Base-by-base conservation (phyloP, 2,329 filamentous ascomycete species). In the Colletotrichum limetticola region DNA sequence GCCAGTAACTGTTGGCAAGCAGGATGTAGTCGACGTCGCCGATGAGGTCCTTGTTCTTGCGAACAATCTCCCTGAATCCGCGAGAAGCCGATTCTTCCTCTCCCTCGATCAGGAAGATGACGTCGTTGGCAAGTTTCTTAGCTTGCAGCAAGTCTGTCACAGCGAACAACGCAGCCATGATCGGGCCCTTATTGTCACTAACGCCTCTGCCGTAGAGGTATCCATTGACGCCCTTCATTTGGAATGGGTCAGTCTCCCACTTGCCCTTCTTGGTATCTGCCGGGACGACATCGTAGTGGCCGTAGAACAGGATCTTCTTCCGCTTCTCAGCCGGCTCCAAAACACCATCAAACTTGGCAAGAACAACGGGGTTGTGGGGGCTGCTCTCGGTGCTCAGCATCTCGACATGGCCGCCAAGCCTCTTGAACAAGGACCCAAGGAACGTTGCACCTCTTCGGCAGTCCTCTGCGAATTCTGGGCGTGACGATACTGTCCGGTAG, bases 1-100 rank as follows among this genome's bases (percentile, higher is more conserved):
- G 88, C 97, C 97, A 99, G 85, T 99, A 99, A 83, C 95, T 98
- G 85, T 99, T 99, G 26, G 97, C 96, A 49, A 99, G 86, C 37
- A 99, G 85, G 68, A 99, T 97, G 86, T 97, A 98, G 82, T 99
- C 96, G 2, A 99, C 91, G 11, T 94, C 88, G 1, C 97, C 97
- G 77, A 99, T 98, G 28, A 94, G 88, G 16, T 92, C 88, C 81
- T 97, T 97, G 82, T 97, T 91, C 75, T 91, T 89, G 76, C 89
- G 90, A 19, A 99, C 92, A 0, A 94, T 94, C 77, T 96, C 91
- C 75, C 94, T 92, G 79, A 99, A 98, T 0, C 97, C 96, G 32
- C 95, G 90, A 1, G 95, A 98, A 0, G 97, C 97, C 58, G 93
- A 95, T 81, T 99, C 97, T 83, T 99, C 97, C 80, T 99, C 97